Conservation (phyloP, 306 rosid species). For the Malus sylvestris region DNA sequence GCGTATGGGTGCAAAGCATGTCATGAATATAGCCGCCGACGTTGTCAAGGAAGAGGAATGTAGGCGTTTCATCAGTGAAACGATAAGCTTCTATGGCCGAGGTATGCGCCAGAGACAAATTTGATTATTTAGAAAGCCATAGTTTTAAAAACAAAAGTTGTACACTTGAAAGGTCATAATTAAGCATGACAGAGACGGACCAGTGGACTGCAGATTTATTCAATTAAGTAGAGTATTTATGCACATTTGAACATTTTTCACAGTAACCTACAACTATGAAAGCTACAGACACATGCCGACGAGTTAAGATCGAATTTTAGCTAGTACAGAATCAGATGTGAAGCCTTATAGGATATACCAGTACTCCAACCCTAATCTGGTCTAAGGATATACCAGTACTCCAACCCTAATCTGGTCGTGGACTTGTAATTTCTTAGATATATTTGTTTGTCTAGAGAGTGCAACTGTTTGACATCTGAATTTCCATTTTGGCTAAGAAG, state of each 20-base stretch:
- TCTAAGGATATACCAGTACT: too few relatives aligned
- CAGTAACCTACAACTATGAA: not conserved
- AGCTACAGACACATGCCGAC: not conserved
- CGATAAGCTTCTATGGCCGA: slow-evolving; percentile 44
- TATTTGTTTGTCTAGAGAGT: not conserved
- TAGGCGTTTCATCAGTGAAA: slow-evolving; percentile 53
- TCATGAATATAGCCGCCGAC: slow-evolving; percentile 67
- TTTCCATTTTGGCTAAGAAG: not conserved
- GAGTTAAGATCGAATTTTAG: not conserved
- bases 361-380: not conserved
- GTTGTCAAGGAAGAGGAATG: slow-evolving; percentile 94
- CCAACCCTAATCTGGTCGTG: not conserved
- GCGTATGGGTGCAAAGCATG: slow-evolving; percentile 58
- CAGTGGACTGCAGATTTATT: not conserved
- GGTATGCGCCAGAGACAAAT: slow-evolving; percentile 27
- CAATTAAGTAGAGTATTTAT: not conserved
- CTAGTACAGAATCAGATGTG: not conserved
- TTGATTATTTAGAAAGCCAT: not conserved
- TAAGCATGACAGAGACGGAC: not conserved
- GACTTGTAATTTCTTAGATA: not conserved
- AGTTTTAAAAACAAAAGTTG: not conserved
- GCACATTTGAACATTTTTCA: too few relatives aligned
- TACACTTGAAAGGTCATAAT: not conserved
- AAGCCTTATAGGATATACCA: too few relatives aligned
- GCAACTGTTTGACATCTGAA: not conserved